A percentile compares a stretch with the other conserved stretches of the same genome.
Evolutionary conservation across 805 yeast genomes (phyloP).

Genomic region (Wickerhamiella brachini): DNA sequence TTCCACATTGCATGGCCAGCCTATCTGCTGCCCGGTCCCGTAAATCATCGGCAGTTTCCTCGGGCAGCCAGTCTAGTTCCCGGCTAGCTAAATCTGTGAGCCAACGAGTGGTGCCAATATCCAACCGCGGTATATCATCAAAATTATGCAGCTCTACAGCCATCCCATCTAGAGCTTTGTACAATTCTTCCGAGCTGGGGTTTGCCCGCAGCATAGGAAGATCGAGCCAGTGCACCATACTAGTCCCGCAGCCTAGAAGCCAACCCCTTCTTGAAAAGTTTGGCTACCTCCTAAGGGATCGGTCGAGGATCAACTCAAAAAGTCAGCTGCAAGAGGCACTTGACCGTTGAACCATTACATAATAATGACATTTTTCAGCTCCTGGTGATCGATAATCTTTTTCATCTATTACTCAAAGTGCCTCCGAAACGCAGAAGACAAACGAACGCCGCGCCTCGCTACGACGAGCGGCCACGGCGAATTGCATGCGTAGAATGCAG

Average conservation of each 20-base stretch:
- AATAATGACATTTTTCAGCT: background rate
- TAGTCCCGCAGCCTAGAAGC: no score
- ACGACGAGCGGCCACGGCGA: background rate
- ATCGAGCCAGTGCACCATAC: conserved; percentile 19
- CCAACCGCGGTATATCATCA: conserved; percentile 9
- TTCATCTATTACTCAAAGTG: background rate
- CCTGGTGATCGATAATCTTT: background rate
- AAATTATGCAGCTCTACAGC: conserved; percentile 12
- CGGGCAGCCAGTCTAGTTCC: conserved; percentile 34
- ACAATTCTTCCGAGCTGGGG: conserved; percentile 14
- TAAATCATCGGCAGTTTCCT: conserved; percentile 27
- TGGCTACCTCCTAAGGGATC: no score
- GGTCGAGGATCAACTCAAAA: no score
- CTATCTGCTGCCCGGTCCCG: conserved; percentile 46
- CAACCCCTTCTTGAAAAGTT: no score
- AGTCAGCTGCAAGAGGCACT: no score
- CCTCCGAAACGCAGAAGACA: background rate
- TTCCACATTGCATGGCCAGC: conserved; percentile 70
- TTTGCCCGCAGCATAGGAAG: conserved; percentile 17
- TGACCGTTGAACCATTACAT: background rate
- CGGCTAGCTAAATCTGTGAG: conserved; percentile 21
- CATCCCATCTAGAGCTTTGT: conserved; percentile 8
- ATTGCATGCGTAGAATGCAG: conserved; percentile 88
- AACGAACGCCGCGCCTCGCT: background rate
- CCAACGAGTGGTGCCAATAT: conserved; percentile 22